Conservation (phyloP, 2,329 filamentous ascomycete species). For the Aspergillus ochraceoroseus region DNA sequence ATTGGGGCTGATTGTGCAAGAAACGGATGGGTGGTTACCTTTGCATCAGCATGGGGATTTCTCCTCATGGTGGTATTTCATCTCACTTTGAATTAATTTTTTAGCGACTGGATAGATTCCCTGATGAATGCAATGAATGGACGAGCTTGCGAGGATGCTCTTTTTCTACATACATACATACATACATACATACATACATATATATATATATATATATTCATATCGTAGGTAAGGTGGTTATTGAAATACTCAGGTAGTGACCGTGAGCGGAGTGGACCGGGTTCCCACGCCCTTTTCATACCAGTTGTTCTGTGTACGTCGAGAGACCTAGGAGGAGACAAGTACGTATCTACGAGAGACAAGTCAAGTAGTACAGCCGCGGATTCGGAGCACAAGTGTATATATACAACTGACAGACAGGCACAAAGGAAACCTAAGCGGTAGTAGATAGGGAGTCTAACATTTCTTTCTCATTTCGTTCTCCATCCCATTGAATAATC, state of each 20-base stretch:
- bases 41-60: conserved; percentile 5
- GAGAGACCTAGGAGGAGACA: no score
- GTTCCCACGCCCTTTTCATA: no score
- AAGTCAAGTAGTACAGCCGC: no score
- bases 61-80: conserved; percentile 15
- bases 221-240: no score
- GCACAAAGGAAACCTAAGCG: conserved; percentile 12
- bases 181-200: no score
- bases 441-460: conserved; percentile 17
- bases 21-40: not conserved
- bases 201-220: no score
- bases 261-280: not conserved
- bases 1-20: no score
- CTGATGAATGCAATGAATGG: conserved; percentile 17
- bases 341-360: no score
- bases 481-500: not conserved
- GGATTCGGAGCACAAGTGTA: conserved; percentile 22
- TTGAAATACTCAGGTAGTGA: not conserved
- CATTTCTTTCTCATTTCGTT: conserved; percentile 14
- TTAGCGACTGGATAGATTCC: conserved; percentile 35
- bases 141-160: no score
- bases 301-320: no score
- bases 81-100: conserved; percentile 29
- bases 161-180: no score
- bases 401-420: conserved; percentile 31